These are phyloP conservation scores for Talaromyces sp. DNA, from an alignment of 2,329 filamentous ascomycete genomes.

Conservation along the genomic window DNA sequence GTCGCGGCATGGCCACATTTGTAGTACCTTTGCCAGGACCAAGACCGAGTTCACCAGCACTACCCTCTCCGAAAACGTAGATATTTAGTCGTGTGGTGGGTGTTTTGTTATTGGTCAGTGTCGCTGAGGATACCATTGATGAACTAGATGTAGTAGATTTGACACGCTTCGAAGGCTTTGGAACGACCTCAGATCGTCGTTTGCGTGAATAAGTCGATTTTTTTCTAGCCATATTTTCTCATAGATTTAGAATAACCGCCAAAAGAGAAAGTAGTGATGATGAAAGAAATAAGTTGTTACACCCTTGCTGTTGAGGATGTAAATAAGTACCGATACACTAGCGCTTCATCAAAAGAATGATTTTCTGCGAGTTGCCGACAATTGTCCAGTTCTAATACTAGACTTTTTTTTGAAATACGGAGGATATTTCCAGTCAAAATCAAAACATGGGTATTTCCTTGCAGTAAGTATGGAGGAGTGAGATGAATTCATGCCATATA, in stretches of 20 bases:
- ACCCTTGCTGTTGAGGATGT: neutral
- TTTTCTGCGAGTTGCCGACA: neutral
- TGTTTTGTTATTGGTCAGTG: neutral
- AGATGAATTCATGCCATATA: slow-evolving; percentile 1
- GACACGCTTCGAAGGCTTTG: neutral
- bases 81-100: slow-evolving; percentile 1
- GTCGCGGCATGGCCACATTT: slow-evolving; percentile 21
- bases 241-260: neutral
- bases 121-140: neutral
- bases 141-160: neutral
- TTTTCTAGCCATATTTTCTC: neutral
- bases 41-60: slow-evolving; percentile 4
- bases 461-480: neutral
- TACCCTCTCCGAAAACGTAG: slow-evolving; percentile 10
- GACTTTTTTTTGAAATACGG: neutral
- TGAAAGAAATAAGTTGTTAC: neutral
- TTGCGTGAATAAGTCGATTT: neutral
- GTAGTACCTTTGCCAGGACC: neutral
- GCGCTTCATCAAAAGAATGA: neutral
- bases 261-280: neutral
- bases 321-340: neutral
- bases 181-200: neutral
- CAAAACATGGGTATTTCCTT: neutral
- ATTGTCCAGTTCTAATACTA: neutral
- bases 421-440: neutral